Evolutionary conservation across 2,329 filamentous ascomycete genomes (phyloP).

Genomic region (Fusarium dlaminii): DNA sequence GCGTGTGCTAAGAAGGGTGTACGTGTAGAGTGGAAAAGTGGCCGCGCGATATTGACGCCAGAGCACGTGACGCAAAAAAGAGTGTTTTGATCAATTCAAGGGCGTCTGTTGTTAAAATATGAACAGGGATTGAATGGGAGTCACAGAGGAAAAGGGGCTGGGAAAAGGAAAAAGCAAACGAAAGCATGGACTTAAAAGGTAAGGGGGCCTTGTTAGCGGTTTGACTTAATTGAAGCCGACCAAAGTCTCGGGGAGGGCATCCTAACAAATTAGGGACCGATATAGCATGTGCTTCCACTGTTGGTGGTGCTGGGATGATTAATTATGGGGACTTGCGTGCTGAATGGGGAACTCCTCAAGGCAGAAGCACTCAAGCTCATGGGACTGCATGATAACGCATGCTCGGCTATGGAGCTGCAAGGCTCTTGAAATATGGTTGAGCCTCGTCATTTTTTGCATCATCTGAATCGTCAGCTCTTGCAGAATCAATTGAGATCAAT

Average conservation of each 20-base stretch:
- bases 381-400: constrained; percentile 43
- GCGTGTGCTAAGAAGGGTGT: constrained; percentile 7
- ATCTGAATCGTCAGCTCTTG: neutral
- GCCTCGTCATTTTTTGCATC: constrained; percentile 31
- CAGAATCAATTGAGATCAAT: constrained; percentile 39
- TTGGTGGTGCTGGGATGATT: constrained; percentile 15
- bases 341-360: constrained; percentile 34
- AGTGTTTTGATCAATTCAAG: constrained; percentile 11
- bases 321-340: constrained; percentile 12
- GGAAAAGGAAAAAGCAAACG: neutral
- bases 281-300: constrained; percentile 1
- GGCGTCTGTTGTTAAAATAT: neutral
- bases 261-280: constrained; percentile 6
- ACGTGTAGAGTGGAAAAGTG: constrained; percentile 21
- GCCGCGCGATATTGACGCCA: constrained; percentile 5
- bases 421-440: constrained; percentile 25
- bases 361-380: constrained; percentile 38
- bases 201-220: constrained; percentile 28
- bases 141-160: constrained; percentile 31
- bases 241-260: constrained; percentile 2
- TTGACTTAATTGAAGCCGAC: constrained; percentile 11
- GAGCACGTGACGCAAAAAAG: constrained; percentile 28
- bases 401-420: constrained; percentile 37
- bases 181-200: constrained; percentile 5
- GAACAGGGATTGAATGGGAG: constrained; percentile 21